Percentiles rank a stretch among this genome's conserved stretches.
phyloP scores from a whole-genome alignment of 495 filamentous ascomycete genomes.

The Penicillium angulare region DNA sequence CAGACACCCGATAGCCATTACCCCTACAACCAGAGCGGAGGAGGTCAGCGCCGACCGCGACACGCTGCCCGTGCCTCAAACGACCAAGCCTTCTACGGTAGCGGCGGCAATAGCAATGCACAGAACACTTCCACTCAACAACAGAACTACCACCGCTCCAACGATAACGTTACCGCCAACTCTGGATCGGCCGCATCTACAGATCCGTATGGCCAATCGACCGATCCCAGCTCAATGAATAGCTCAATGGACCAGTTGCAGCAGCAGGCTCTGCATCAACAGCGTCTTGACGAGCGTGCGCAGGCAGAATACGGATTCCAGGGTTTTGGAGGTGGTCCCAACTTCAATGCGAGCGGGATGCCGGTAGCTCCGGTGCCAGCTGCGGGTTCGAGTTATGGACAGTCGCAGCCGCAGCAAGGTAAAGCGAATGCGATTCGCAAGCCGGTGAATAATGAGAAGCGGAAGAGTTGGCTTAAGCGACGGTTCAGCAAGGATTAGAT shows the following conservation, averaged over 20 bases:
- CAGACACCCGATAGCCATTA: slow-evolving; percentile 39
- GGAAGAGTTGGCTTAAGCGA: slow-evolving; percentile 84
- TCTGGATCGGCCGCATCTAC: slow-evolving; percentile 61
- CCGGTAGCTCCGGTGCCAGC: slow-evolving; percentile 4
- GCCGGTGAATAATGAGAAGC: slow-evolving; percentile 54
- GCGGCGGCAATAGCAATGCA: slow-evolving; percentile 28
- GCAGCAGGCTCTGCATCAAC: slow-evolving; percentile 45
- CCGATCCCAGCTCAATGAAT: slow-evolving; percentile 87
- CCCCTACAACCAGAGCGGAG: slow-evolving; percentile 31
- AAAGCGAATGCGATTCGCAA: slow-evolving; percentile 3
- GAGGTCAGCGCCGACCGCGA: slow-evolving; percentile 32
- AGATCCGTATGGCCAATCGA: slow-evolving; percentile 75
- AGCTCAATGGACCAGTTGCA: slow-evolving; percentile 78
- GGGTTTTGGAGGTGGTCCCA: slow-evolving; percentile 43
- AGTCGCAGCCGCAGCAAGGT: not conserved
- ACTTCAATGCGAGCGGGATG: slow-evolving; percentile 12
- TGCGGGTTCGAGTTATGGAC: not conserved
- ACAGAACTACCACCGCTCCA: slow-evolving; percentile 70
- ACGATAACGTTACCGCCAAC: slow-evolving; percentile 76
- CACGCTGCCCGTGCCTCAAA: slow-evolving; percentile 50
- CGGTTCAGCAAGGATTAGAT: slow-evolving; percentile 67
- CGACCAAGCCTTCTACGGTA: slow-evolving; percentile 34
- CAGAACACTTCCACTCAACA: slow-evolving; percentile 48
- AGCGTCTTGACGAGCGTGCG: slow-evolving; percentile 45
- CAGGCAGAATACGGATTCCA: slow-evolving; percentile 56